Evolutionary conservation across 257 asterid species (phyloP).

Genomic region (Petunia axillaris): DNA sequence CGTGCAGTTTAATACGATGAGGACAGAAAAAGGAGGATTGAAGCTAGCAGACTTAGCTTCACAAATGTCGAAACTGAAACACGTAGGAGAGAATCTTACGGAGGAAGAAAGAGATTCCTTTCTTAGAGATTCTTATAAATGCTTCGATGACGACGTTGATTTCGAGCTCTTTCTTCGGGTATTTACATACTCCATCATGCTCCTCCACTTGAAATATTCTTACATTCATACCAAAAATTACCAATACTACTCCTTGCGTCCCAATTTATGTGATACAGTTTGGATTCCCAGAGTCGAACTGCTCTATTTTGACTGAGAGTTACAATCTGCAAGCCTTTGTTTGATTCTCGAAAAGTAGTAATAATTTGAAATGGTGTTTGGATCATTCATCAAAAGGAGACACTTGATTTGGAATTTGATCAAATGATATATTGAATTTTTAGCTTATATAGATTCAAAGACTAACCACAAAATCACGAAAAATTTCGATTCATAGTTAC

Average conservation of each 20-base stretch:
- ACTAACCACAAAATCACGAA: not conserved
- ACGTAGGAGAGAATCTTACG: constrained; percentile 84
- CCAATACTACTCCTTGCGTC: no score
- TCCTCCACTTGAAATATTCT: not conserved
- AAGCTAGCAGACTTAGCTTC: constrained; percentile 78
- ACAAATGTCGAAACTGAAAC: constrained; percentile 84
- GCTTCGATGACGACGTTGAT: constrained; percentile 75
- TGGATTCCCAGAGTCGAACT: no score
- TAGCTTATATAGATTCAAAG: not conserved
- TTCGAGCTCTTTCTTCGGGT: constrained; percentile 93
- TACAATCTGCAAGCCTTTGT: no score
- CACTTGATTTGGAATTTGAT: not conserved
- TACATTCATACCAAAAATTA: not conserved
- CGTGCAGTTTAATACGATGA: constrained; percentile 72
- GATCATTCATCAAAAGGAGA: not conserved
- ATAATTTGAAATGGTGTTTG: not conserved
- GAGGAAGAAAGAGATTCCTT: constrained; percentile 74
- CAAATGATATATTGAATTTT: not conserved
- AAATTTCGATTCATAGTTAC: not conserved
- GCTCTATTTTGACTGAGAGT: no score
- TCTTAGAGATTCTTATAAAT: constrained; percentile 68
- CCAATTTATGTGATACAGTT: no score
- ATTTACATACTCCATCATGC: constrained; percentile 12
- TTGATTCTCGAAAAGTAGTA: no score
- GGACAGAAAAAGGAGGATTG: constrained; percentile 67